Conservation (phyloP, 306 rosid genomes). For the Acacia crassicarpa region DNA sequence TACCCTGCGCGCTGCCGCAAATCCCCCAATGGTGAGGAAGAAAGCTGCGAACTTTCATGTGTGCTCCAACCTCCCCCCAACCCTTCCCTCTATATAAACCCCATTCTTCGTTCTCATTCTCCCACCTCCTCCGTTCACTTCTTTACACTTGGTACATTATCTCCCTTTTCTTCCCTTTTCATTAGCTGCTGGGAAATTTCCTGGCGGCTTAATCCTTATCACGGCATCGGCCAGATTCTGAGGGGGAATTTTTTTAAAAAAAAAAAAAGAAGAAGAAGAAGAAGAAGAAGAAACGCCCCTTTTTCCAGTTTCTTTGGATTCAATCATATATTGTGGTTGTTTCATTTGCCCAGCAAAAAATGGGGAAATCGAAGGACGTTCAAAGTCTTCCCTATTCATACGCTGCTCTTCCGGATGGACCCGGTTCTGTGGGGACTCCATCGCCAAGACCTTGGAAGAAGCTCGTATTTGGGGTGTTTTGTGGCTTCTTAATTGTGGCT, state of each 20-base stretch:
- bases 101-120: not conserved
- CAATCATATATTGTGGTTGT: not conserved
- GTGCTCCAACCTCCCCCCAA: not conserved
- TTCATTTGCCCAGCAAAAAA: not conserved
- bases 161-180: not conserved
- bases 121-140: not conserved
- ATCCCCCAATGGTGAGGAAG: not conserved
- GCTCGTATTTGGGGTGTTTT: slow-evolving; percentile 25
- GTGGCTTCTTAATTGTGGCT: slow-evolving; percentile 46
- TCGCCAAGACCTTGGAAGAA: slow-evolving; percentile 34
- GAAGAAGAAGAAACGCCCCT: not conserved
- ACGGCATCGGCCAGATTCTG: not conserved
- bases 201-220: not conserved
- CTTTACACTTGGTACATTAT: not conserved
- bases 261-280: too few species aligned
- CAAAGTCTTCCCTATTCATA: slow-evolving; percentile 41
- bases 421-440: slow-evolving; percentile 5
- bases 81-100: not conserved
- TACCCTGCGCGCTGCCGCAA: not conserved
- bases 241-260: too few species aligned
- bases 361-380: not conserved
- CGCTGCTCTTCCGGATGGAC: slow-evolving; percentile 37
- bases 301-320: not conserved
- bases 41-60: not conserved
- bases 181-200: not conserved